Conservation (phyloP, 345 rosid species). For the Streptanthus diversifolius region DNA sequence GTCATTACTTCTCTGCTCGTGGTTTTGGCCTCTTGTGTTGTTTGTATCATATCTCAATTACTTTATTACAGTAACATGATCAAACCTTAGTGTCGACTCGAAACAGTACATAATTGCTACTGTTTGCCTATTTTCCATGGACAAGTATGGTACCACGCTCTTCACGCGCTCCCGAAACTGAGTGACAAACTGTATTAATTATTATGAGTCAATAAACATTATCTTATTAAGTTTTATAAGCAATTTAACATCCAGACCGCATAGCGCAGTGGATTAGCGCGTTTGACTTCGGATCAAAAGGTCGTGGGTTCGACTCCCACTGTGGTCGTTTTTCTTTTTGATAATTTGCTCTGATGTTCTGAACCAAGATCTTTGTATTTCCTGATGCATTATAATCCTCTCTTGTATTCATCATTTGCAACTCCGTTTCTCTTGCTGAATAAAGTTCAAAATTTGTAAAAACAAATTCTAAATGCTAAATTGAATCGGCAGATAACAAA, state of each 20-base stretch:
- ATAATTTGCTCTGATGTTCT: neutral
- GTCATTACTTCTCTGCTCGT: conserved; percentile 13
- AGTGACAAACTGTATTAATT: no score
- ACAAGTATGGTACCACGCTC: no score
- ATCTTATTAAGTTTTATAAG: no score
- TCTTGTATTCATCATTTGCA: neutral
- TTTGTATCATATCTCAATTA: conserved; percentile 1
- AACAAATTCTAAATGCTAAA: neutral
- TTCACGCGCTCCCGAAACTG: no score
- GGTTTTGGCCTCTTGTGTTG: conserved; percentile 25
- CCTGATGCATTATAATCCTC: neutral
- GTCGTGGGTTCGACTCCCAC: conserved; percentile 95
- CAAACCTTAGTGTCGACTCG: neutral
- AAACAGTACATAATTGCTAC: neutral
- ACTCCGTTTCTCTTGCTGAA: neutral
- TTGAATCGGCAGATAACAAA: neutral
- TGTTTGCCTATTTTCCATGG: no score
- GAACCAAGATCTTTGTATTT: neutral
- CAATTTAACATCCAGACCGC: conserved; percentile 33
- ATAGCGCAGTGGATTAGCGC: conserved; percentile 98
- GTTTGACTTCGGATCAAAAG: conserved; percentile 89
- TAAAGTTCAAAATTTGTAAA: neutral
- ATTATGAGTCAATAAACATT: no score
- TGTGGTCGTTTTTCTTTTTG: conserved; percentile 48
- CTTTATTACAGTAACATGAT: conserved; percentile 4